Conservation (phyloP, 2,329 filamentous ascomycete species). For the Aspergillus novofumigatus region DNA sequence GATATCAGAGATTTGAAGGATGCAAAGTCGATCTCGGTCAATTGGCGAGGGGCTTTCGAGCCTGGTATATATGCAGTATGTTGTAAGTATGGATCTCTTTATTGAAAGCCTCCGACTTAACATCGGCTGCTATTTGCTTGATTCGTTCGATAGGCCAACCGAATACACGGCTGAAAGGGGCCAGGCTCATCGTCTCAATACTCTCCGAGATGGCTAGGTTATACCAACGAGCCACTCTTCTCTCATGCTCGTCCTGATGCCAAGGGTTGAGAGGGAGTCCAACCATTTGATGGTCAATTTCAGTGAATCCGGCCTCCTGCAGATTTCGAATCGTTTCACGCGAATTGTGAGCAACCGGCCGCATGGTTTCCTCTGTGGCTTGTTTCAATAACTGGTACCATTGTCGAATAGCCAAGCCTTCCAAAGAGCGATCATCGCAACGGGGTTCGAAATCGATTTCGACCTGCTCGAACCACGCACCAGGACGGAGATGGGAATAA, state of each 20-base stretch:
- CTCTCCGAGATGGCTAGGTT: slow-evolving; percentile 72
- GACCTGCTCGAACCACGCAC: slow-evolving; percentile 77
- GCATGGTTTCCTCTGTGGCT: slow-evolving; percentile 62
- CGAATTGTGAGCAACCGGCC: slow-evolving; percentile 63
- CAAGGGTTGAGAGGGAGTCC: slow-evolving; percentile 71
- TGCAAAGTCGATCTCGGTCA: neutral
- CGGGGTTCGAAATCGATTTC: slow-evolving; percentile 81
- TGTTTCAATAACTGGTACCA: slow-evolving; percentile 69
- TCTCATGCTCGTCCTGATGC: slow-evolving; percentile 60
- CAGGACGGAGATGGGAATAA: slow-evolving; percentile 70
- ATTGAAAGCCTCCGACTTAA: slow-evolving; percentile 65
- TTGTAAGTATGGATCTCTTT: slow-evolving; percentile 69
- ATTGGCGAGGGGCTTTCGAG: slow-evolving; percentile 30
- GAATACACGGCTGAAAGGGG: slow-evolving; percentile 64
- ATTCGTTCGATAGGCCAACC: slow-evolving; percentile 61
- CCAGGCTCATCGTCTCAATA: slow-evolving; percentile 68
- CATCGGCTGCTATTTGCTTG: slow-evolving; percentile 56
- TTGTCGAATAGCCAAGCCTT: slow-evolving; percentile 52
- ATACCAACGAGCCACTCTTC: slow-evolving; percentile 75
- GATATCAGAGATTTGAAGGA: neutral
- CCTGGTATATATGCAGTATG: slow-evolving; percentile 42
- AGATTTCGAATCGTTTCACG: slow-evolving; percentile 57
- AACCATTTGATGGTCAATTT: slow-evolving; percentile 68
- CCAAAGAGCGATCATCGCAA: slow-evolving; percentile 62
- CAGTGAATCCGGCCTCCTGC: slow-evolving; percentile 68